These are phyloP conservation scores for Pleurotus eryngii DNA, from an alignment of 768 basidiomycete genomes.

Conservation along the genomic window DNA sequence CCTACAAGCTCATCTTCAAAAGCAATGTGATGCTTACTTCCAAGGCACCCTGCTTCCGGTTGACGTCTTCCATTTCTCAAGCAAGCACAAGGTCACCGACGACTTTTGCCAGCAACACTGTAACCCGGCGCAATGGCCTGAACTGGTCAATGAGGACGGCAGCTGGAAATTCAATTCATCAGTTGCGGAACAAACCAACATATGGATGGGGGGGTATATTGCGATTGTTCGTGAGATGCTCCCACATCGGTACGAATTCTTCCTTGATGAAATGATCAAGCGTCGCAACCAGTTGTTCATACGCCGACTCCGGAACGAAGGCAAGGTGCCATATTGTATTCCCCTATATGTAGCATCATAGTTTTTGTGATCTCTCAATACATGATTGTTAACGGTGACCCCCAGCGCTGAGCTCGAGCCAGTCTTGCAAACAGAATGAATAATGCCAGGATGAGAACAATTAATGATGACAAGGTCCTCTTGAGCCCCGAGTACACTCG, in stretches of 20 bases:
- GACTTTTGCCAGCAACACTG: slow-evolving; percentile 17
- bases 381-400: no score
- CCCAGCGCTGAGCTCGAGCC: no score
- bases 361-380: no score
- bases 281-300: slow-evolving; percentile 15
- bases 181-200: slow-evolving; percentile 30
- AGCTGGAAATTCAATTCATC: slow-evolving; percentile 35
- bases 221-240: slow-evolving; percentile 32
- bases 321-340: neutral
- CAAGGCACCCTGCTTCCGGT: slow-evolving; percentile 16
- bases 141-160: slow-evolving; percentile 13
- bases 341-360: neutral
- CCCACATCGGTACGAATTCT: slow-evolving; percentile 28
- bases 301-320: neutral
- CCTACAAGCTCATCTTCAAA: slow-evolving; percentile 9
- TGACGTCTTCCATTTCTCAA: slow-evolving; percentile 22
- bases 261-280: slow-evolving; percentile 34
- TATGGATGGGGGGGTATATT: slow-evolving; percentile 29
- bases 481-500: no score
- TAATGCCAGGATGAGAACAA: no score
- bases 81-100: slow-evolving; percentile 17
- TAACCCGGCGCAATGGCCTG: slow-evolving; percentile 17
- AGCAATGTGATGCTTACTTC: slow-evolving; percentile 12
- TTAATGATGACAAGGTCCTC: no score
- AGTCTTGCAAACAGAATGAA: no score